Evolutionary conservation across 805 yeast genomes (phyloP).

Genomic region (Schizosaccharomyces lindneri): DNA sequence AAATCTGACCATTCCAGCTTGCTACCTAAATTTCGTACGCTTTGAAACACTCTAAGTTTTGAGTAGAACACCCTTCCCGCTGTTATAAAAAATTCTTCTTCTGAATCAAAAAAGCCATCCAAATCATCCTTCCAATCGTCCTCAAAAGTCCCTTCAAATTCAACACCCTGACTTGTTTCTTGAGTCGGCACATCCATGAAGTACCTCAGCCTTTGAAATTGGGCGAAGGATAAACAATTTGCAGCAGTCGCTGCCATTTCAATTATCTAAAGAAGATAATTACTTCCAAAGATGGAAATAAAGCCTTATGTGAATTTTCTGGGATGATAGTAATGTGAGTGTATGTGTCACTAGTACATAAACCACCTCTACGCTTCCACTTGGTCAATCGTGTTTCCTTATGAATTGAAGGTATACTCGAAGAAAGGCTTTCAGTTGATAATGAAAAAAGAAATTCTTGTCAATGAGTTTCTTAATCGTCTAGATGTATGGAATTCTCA

Average conservation of each 20-base stretch:
- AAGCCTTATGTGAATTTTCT: too few species aligned
- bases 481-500: neutral
- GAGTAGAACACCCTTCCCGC: neutral
- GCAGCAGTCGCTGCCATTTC: neutral
- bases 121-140: neutral
- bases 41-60: neutral
- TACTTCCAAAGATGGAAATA: too few species aligned
- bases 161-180: neutral
- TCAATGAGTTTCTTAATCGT: neutral
- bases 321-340: too few species aligned
- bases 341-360: too few species aligned
- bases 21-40: neutral
- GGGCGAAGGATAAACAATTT: neutral
- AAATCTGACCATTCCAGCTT: neutral
- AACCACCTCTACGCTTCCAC: too few species aligned
- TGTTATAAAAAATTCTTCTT: neutral
- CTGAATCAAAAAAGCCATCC: neutral
- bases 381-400: neutral
- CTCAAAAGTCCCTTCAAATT: neutral
- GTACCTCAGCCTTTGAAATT: neutral
- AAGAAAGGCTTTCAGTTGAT: neutral
- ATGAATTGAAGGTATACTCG: neutral
- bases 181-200: neutral
- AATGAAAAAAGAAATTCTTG: neutral
- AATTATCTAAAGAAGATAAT: too few species aligned